Evolutionary conservation across 805 yeast species (phyloP).

Genomic region (Metschnikowia kofuensis): DNA sequence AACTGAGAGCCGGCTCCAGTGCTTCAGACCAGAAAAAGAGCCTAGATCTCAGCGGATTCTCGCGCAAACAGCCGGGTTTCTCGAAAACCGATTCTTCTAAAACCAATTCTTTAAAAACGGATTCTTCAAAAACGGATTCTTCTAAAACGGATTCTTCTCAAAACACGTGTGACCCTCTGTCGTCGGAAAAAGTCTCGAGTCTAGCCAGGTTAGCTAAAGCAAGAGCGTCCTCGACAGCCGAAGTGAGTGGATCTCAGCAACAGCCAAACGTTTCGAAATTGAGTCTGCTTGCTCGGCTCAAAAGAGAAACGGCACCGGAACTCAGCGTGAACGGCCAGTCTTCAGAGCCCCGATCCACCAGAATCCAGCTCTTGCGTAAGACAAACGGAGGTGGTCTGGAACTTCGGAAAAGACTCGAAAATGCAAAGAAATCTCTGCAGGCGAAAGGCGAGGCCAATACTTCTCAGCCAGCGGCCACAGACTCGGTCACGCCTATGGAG

Average conservation of each 20-base stretch:
- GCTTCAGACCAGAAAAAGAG: background rate
- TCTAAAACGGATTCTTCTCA: no score
- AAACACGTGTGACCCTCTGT: background rate
- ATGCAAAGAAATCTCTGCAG: background rate
- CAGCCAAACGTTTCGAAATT: background rate
- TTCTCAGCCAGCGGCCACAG: background rate
- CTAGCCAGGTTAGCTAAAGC: conserved; percentile 5
- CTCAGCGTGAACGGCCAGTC: no score
- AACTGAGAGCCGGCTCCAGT: conserved; percentile 10
- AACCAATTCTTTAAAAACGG: no score
- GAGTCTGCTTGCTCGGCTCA: background rate
- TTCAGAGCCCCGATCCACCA: background rate
- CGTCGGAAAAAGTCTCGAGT: background rate
- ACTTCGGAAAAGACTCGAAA: conserved; percentile 3
- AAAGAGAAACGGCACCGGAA: no score
- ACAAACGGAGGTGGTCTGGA: conserved; percentile 5
- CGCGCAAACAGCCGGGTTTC: no score
- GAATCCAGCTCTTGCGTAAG: conserved; percentile 1
- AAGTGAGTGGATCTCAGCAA: background rate
- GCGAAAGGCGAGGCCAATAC: background rate
- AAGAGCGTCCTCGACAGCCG: background rate
- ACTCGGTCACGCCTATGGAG: conserved; percentile 2
- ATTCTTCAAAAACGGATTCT: no score
- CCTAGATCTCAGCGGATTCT: background rate
- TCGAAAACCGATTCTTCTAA: no score